Percentiles rank a stretch among this genome's conserved stretches.
Evolutionary conservation across 2,329 filamentous ascomycete genomes (phyloP).

Genomic region (Scedosporium boydii): DNA sequence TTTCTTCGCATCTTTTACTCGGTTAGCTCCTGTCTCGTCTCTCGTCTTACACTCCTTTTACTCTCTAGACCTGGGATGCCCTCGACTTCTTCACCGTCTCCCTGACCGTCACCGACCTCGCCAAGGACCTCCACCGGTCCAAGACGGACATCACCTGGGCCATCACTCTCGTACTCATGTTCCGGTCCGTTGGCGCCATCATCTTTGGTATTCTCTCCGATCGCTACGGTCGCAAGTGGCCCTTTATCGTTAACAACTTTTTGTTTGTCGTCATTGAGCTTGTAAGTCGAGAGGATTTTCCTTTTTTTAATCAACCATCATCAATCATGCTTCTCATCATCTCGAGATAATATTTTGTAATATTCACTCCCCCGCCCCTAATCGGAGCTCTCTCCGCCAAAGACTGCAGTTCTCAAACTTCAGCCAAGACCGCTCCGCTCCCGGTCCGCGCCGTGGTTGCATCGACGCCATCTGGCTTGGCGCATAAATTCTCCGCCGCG

Average conservation of each 20-base stretch:
- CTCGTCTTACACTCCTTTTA: background rate
- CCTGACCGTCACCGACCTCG: slow-evolving; percentile 66
- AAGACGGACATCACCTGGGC: slow-evolving; percentile 64
- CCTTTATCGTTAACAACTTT: slow-evolving; percentile 74
- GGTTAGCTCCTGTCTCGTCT: background rate
- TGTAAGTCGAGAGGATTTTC: slow-evolving; percentile 26
- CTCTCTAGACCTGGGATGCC: slow-evolving; percentile 69
- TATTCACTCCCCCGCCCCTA: too few species aligned
- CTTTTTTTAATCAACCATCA: too few species aligned
- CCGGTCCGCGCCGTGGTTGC: background rate
- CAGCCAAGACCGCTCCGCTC: background rate
- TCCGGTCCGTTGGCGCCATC: slow-evolving; percentile 66
- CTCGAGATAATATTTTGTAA: background rate
- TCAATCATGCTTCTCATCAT: too few species aligned
- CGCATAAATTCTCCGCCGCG: background rate
- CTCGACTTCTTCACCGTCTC: slow-evolving; percentile 78
- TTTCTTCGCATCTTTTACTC: too few species aligned
- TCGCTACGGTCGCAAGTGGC: slow-evolving; percentile 73
- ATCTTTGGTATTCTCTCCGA: slow-evolving; percentile 70
- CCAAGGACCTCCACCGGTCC: slow-evolving; percentile 35
- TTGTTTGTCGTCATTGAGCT: slow-evolving; percentile 58
- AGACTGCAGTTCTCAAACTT: background rate
- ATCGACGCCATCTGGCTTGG: background rate
- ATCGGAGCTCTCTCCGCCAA: background rate
- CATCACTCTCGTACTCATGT: slow-evolving; percentile 65